A percentile compares a stretch with the other conserved stretches of the same genome.
phyloP scores from a whole-genome alignment of 148 eudicot genomes.

The Pharnaceum exiguum region DNA sequence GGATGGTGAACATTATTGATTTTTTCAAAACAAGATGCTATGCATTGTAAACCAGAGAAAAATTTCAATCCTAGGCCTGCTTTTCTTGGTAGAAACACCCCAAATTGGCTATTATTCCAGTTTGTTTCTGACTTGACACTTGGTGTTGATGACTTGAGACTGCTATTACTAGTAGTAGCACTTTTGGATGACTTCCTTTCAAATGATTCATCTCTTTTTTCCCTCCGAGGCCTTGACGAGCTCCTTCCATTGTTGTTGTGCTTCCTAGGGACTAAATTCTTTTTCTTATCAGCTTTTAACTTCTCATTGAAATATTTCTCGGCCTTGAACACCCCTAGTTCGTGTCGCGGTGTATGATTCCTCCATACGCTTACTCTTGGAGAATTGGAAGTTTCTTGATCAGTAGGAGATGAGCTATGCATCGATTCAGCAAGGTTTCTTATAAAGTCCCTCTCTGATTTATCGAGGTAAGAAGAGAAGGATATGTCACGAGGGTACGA shows the following conservation, averaged over 20 bases:
- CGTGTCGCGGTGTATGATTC: conserved; percentile 20
- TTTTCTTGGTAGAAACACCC: conserved; percentile 31
- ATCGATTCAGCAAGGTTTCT: conserved; percentile 31
- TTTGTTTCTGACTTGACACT: conserved; percentile 41
- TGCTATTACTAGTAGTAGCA: conserved; percentile 9
- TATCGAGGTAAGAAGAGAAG: conserved; percentile 62
- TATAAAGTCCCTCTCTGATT: conserved; percentile 43
- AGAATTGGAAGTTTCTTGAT: conserved; percentile 15
- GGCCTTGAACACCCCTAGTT: conserved; percentile 52
- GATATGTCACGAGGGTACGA: conserved; percentile 57
- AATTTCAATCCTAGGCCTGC: conserved; percentile 22
- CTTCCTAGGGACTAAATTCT: neutral
- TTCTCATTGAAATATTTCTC: conserved; percentile 46
- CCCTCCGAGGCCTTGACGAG: conserved; percentile 4
- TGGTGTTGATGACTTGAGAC: conserved; percentile 29
- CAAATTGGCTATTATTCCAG: conserved; percentile 43
- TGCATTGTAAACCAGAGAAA: conserved; percentile 39
- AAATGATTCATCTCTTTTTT: conserved; percentile 10
- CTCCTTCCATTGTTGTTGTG: neutral
- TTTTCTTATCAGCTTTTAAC: conserved; percentile 21
- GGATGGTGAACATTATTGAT: conserved; percentile 27
- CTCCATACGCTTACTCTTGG: conserved; percentile 11
- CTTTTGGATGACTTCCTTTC: conserved; percentile 9
- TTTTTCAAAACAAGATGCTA: conserved; percentile 46
- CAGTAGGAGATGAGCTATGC: conserved; percentile 24